Conservation (phyloP, 1,139 yeast genomes). For the Zygoascus meyerae region DNA sequence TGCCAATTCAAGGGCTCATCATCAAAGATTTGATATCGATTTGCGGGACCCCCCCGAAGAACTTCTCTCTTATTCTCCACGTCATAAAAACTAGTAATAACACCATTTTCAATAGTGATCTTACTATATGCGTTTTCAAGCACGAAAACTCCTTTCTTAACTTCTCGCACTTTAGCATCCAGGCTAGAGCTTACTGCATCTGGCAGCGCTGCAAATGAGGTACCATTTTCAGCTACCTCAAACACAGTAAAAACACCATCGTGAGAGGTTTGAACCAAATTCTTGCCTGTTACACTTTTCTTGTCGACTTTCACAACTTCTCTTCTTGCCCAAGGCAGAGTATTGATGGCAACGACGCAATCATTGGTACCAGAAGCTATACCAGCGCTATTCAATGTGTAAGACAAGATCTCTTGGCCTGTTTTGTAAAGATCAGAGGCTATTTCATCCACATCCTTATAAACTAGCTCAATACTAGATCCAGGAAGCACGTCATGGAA, state of each 20-base stretch:
- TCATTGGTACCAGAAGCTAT: conserved; percentile 16
- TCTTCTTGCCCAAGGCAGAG: conserved; percentile 64
- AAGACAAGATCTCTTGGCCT: conserved; percentile 47
- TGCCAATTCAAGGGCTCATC: conserved; percentile 89
- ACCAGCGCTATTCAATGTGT: conserved; percentile 38
- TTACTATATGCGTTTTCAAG: conserved; percentile 55
- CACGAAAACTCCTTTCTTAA: conserved; percentile 39
- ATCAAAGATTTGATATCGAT: conserved; percentile 72
- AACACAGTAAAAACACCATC: conserved; percentile 17
- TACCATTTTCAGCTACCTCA: conserved; percentile 17
- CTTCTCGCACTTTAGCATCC: conserved; percentile 31
- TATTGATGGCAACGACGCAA: conserved; percentile 39
- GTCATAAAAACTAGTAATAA: conserved; percentile 58
- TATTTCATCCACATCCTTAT: conserved; percentile 84
- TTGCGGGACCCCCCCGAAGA: conserved; percentile 61
- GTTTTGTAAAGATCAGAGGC: conserved; percentile 50
- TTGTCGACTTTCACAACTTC: conserved; percentile 42
- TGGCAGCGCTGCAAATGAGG: conserved; percentile 13
- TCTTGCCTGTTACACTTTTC: conserved; percentile 16
- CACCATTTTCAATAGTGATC: conserved; percentile 46
- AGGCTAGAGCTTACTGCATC: conserved; percentile 11
- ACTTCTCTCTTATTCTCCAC: conserved; percentile 55
- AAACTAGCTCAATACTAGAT: conserved; percentile 92
- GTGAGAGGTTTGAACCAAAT: conserved; percentile 9
- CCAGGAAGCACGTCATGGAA: conserved; percentile 98